Evolutionary conservation across 129 eudicot genomes (phyloP), one percentile per base, ranked within the genome.

Genomic region (Scalesia atractyloides): DNA sequence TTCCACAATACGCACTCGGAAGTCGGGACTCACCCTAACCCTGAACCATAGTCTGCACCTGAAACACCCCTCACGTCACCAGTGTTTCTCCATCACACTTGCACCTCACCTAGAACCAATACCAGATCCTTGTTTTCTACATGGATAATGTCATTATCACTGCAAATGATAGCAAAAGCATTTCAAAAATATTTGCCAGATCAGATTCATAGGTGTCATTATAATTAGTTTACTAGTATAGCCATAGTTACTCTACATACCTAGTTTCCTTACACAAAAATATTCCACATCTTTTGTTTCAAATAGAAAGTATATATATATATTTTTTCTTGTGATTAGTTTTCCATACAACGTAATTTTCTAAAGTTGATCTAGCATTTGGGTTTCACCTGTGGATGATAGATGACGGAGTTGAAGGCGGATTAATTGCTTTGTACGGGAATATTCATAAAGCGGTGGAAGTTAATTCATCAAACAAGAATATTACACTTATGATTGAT

Each of bases 381-480:
- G 13, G 13, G 76, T 77, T 59, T 66, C 41, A 14, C 63, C 64
- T 56, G 59, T 66, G 51, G 57, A 66, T 78, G 39, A 63, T 47
- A 92, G 94, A 80, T 64, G 81, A 71, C 44, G 81, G 74, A 39
- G 81, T 70, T 59, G 81, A 83, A 79, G 84, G 73, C 51, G 82
- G 84, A 72, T 83, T 90, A 44, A 73, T 79, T 73, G 85, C 84
- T 18, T 75, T 88, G 66, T 94, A 79, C 44, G 96, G 87, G 76
- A 82, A 94, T 56, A 77, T 94, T 83, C 88, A 88, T 34, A 90
- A 86, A 81, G 96, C 95, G 43, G 87, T 94, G 59, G 96, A 84
- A 69, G 76, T 77, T 44, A 78, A 77, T 77, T 77, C 72, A 1
- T 66, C 76, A 50, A 82, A 65, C 39, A 82, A 64, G 64, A 66